These are phyloP conservation scores for Termitomyces sp. DNA, from an alignment of 768 basidiomycete species.

Conservation along the genomic window DNA sequence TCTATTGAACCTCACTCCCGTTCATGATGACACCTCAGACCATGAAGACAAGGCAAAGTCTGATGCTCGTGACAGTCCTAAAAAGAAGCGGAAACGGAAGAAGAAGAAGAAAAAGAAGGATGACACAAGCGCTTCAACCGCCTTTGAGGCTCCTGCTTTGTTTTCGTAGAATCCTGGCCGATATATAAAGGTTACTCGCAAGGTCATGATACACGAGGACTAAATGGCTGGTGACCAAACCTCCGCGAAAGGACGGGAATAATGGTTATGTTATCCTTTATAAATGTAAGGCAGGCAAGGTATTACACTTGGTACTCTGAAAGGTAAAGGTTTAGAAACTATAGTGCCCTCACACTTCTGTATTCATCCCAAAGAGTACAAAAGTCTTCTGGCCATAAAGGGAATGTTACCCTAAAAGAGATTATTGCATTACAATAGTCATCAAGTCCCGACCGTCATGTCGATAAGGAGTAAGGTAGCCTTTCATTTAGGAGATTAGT, in stretches of 20 bases:
- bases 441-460: not conserved
- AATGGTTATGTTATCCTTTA: not conserved
- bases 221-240: not conserved
- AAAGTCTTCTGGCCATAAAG: not conserved
- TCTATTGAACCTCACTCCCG: conserved; percentile 51
- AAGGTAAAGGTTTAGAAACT: not conserved
- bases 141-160: not conserved
- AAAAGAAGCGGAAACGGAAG: conserved; percentile 53
- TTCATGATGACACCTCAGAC: conserved; percentile 26
- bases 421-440: not conserved
- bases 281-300: not conserved
- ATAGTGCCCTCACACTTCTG: no score
- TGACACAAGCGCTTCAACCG: not conserved
- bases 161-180: not conserved
- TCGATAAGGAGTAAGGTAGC: not conserved
- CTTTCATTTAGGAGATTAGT: not conserved
- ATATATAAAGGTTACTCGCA: not conserved
- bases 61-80: conserved; percentile 21
- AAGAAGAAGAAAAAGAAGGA: conserved; percentile 33
- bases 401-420: not conserved
- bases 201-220: no score
- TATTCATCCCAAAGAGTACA: not conserved
- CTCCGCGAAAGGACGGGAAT: not conserved
- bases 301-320: not conserved
- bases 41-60: conserved; percentile 17